These are phyloP conservation scores for Boletus tomentosulus DNA, from an alignment of 768 basidiomycete species.

Conservation along the genomic window DNA sequence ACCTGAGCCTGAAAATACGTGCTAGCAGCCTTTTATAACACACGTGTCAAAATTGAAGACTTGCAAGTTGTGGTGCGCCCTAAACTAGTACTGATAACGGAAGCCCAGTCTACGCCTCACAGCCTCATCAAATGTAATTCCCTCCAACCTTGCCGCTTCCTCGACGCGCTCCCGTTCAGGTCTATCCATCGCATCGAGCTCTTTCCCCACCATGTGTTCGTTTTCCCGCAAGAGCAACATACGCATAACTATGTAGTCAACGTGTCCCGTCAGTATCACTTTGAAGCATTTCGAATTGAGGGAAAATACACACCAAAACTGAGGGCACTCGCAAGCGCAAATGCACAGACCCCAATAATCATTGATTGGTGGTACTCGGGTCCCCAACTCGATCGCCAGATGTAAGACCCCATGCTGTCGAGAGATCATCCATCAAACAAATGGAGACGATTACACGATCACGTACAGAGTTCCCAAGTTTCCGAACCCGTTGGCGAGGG, in stretches of 20 bases:
- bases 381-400: slow-evolving; percentile 58
- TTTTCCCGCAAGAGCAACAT: slow-evolving; percentile 46
- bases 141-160: slow-evolving; percentile 56
- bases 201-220: slow-evolving; percentile 45
- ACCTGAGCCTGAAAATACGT: no score
- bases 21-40: no score
- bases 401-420: slow-evolving; percentile 54
- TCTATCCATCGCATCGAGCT: slow-evolving; percentile 41
- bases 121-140: slow-evolving; percentile 57
- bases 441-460: neutral
- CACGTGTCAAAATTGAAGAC: no score
- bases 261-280: neutral
- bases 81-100: slow-evolving; percentile 48
- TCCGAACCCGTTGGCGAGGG: slow-evolving; percentile 56
- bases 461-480: slow-evolving; percentile 57
- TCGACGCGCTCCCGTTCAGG: slow-evolving; percentile 48
- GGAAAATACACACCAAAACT: slow-evolving; percentile 31
- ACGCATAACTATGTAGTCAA: slow-evolving; percentile 35
- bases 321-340: slow-evolving; percentile 33
- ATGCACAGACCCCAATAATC: slow-evolving; percentile 43
- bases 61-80: no score
- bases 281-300: neutral
- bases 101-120: slow-evolving; percentile 54
- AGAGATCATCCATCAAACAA: neutral
- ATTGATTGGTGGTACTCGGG: slow-evolving; percentile 61